phyloP scores from a whole-genome alignment of 495 filamentous ascomycete species.

The Aspergillus asperescens region DNA sequence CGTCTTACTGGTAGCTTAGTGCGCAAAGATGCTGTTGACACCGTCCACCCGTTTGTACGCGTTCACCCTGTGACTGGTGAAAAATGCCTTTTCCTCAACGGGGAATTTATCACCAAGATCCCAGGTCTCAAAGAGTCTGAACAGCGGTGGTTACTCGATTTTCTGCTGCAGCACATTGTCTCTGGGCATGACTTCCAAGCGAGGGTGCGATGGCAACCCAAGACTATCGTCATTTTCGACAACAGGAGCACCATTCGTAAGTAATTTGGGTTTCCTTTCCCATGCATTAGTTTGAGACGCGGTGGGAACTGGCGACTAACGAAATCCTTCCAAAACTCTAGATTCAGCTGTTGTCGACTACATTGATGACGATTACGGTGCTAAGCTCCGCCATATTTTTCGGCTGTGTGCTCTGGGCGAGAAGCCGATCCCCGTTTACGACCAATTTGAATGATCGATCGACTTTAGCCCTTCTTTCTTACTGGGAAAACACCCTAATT shows the following conservation, averaged over 20 bases:
- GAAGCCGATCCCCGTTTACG: constrained; percentile 48
- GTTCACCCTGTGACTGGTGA: constrained; percentile 72
- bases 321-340: constrained; percentile 17
- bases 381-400: constrained; percentile 49
- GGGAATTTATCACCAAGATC: constrained; percentile 74
- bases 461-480: constrained; percentile 5
- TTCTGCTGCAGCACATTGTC: constrained; percentile 81
- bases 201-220: constrained; percentile 75
- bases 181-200: constrained; percentile 82
- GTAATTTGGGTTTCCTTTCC: constrained; percentile 19
- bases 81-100: constrained; percentile 76
- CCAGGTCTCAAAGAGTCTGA: constrained; percentile 63
- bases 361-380: constrained; percentile 42
- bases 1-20: constrained; percentile 57
- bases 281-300: neutral
- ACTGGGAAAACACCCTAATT: neutral
- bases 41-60: constrained; percentile 68
- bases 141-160: constrained; percentile 62
- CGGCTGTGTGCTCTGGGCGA: constrained; percentile 48
- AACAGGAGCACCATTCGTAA: constrained; percentile 53
- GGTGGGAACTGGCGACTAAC: constrained; percentile 10
- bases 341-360: constrained; percentile 53
- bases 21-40: constrained; percentile 63
- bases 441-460: constrained; percentile 34
- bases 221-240: constrained; percentile 87